phyloP scores from a whole-genome alignment of 2,329 filamentous ascomycete species.

The Trichoderma oligosporum region DNA sequence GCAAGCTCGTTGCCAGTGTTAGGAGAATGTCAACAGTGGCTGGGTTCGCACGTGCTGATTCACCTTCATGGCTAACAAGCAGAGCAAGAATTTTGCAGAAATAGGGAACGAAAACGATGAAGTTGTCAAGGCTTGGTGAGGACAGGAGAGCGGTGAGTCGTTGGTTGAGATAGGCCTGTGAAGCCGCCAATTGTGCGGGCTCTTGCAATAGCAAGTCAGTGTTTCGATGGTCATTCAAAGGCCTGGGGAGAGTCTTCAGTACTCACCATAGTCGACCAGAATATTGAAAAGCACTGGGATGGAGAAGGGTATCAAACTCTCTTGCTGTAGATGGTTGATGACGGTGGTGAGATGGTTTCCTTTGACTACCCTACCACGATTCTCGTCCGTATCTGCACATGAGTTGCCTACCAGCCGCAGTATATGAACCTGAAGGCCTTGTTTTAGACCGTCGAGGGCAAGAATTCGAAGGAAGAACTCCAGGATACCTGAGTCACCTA shows the following conservation, averaged over 20 bases:
- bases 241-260: not conserved
- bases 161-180: conserved; percentile 47
- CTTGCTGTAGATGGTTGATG: conserved; percentile 45
- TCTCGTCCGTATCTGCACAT: conserved; percentile 61
- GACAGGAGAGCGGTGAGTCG: conserved; percentile 49
- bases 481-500: conserved; percentile 56
- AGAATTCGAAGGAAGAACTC: conserved; percentile 52
- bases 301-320: conserved; percentile 47
- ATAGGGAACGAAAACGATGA: conserved; percentile 45
- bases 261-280: conserved; percentile 60
- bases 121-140: conserved; percentile 41
- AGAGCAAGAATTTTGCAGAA: conserved; percentile 56
- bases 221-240: not conserved
- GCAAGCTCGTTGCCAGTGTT: conserved; percentile 42
- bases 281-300: conserved; percentile 61
- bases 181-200: conserved; percentile 55
- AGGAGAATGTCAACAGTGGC: conserved; percentile 49
- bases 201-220: conserved; percentile 36
- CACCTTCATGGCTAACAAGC: conserved; percentile 50
- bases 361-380: conserved; percentile 53
- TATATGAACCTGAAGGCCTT: conserved; percentile 49
- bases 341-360: conserved; percentile 47
- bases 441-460: conserved; percentile 35
- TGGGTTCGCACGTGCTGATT: conserved; percentile 42
- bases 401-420: conserved; percentile 59